Evolutionary conservation across 805 yeast species (phyloP), one percentile per base, ranked within the genome.

Genomic region (Naumovozyma baii): DNA sequence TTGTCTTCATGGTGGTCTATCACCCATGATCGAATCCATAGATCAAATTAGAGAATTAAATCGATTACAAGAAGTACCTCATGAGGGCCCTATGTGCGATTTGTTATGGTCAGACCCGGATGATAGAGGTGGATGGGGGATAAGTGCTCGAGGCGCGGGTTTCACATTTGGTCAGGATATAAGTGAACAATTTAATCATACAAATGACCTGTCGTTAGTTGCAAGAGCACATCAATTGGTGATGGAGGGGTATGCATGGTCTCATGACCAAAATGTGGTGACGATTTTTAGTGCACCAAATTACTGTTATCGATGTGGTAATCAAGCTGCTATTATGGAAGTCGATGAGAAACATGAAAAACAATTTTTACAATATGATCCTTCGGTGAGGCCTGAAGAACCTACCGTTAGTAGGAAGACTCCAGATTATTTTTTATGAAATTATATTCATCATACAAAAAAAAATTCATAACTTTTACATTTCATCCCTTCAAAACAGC

Each of bases 21-120:
- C 94, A 18, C 96, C 96, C 52, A 80, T 83, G 83, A 82, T 86
- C 60, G 94, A 83, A 63, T 78, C 92, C 26, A 76, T 86, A 48
- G 95, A 86, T 62, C 94, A 87, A 64, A 88, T 86, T 31, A 74
- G 94, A 57, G 87, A 80, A 52, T 69, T 86, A 49, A 85, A 85
- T 66, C 74, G 96, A 68, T 74, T 82, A 56, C 95, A 86, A 64
- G 96, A 86, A 66, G 95, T 86, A 38, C 96, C 96, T 29, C 96
- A 86, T 58, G 95, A 87, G 61, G 96, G 95, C 30, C 92, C 95
- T 46, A 85, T 86, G 95, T 86, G 95, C 66, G 96, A 86, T 62
- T 70, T 86, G 54, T 69, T 86, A 49, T 86, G 96, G 96, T 83
- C 94, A 4, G 96, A 86, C 63, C 96, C 96, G 25, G 96, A 86